Base-by-base conservation (phyloP, 768 basidiomycete genomes). In the Lentinus brumalis region DNA sequence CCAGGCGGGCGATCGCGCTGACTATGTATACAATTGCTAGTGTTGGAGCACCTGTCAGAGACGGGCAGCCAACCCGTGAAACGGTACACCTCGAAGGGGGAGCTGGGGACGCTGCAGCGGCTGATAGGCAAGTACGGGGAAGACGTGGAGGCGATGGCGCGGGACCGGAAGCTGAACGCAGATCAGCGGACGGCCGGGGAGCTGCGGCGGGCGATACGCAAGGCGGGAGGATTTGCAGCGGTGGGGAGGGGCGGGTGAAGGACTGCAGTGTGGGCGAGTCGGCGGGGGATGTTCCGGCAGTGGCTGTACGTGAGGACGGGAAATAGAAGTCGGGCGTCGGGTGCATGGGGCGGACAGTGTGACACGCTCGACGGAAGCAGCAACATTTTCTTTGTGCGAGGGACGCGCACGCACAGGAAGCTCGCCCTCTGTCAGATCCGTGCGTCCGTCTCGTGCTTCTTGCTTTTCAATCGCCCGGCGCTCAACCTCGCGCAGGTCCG, bases 141-240 rank as follows among this genome's bases (percentile, higher is more conserved):
- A 32, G 88, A 98, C 75, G 75, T 88, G 26, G 81, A 83, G 31
- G 78, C 75, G 51, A 98, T 97, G 95, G 85, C 86, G 11, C 78
- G 80, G 66, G 96, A 98, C 76, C 77, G 86, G 60, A 88, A 81
- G 74, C 73, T 90, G 60, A 98, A 98, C 72, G 75, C 83, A 15
- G 88, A 87, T 73, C 96, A 98, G 77, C 84, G 88, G 70, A 97
- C 94, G 2, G 82, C 79, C 35, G 95, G 92, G 16, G 86, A 94
- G 76, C 73, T 98, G 69, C 77, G 72, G 67, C 79, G 86, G 70
- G 88, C 85, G 32, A 75, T 91, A 61, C 76, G 72, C 63, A 84
- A 82, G 69, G 84, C 86, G 38, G 83, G 85, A 12, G 77, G 77
- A 18, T 69, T 83, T 58, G 75, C 57, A 45, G 64, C 53, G 63